Base-by-base conservation (phyloP, 2,329 filamentous ascomycete genomes). In the Monilinia fructicola region DNA sequence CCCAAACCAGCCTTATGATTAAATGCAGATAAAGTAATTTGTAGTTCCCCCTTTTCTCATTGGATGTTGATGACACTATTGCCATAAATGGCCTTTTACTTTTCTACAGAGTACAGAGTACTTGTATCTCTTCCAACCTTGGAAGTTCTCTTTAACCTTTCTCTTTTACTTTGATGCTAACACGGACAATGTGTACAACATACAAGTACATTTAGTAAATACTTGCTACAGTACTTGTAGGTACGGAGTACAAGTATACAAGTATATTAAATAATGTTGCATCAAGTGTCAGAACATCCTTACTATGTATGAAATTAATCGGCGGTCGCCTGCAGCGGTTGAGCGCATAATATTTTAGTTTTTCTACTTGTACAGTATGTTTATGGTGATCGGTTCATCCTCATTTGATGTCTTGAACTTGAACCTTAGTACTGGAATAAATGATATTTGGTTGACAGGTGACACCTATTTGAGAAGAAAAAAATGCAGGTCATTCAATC, bases 1-100 rank as follows among this genome's bases (percentile, higher is more conserved):
- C 55, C 40, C 6, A 59, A 59, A 59, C 11, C 42, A 46, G 55
- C 40, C 42, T 35, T 59, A 26, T 11, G 26, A 53, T 53, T 18
- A 31, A 26, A 26, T 23, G 52, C 12, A 44, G 23, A 31, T 23
- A n/a, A 38, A 38, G n/a, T n/a, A n/a, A n/a, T n/a, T n/a, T n/a
- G n/a, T 28, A 35, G 48, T 48, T 48, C 26, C 16, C 5, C 7
- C 16, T 4, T 1, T 48, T 38, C 11, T 50, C 26, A 50, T 38
- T 50, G 44, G 58, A 50, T 23, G 2, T 23, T 14, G 0, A 6
- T 48, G 2, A 59, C 35, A 16, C 26, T 44, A 2, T 18, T 16
- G 5, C 26, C 23, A 16, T 11, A 48, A 48, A 48, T 18, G 42
- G 16, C 38, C 5, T 40, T 40, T 31, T 31, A 31, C 31, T 31